Percentiles rank a stretch among this genome's conserved stretches.
phyloP scores from a whole-genome alignment of 371 early-diverging fungal genomes.

The Circinella umbellata region DNA sequence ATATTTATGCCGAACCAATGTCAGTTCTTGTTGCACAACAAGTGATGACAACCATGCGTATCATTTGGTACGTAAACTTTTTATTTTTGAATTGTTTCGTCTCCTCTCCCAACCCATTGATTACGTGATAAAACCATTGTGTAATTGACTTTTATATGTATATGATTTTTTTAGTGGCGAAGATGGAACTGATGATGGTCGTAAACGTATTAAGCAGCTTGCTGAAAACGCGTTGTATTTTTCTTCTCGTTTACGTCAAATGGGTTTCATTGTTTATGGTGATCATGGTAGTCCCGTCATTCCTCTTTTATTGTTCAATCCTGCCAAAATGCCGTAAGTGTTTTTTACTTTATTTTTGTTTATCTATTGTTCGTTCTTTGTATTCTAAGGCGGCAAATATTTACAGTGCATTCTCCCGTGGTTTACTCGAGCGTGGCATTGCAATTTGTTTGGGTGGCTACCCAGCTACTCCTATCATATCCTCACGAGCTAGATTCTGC shows the following conservation, averaged over 20 bases:
- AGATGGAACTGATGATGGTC: slow-evolving; percentile 83
- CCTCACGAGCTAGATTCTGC: slow-evolving; percentile 97
- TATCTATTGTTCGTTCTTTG: background rate
- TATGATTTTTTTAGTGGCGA: slow-evolving; percentile 67
- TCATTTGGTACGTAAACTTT: slow-evolving; percentile 56
- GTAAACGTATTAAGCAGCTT: slow-evolving; percentile 80
- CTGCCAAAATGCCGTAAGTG: slow-evolving; percentile 92
- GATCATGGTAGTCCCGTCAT: slow-evolving; percentile 95
- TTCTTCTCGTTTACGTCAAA: slow-evolving; percentile 75
- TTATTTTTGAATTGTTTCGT: background rate
- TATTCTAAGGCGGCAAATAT: background rate
- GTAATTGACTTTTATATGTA: background rate
- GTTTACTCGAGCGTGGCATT: slow-evolving; percentile 89
- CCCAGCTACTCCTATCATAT: slow-evolving; percentile 98
- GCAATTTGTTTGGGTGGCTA: slow-evolving; percentile 99
- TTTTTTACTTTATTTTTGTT: background rate
- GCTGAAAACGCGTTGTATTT: slow-evolving; percentile 92
- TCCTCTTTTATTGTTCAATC: slow-evolving; percentile 97
- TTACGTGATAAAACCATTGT: too few relatives aligned
- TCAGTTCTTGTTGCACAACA: slow-evolving; percentile 93
- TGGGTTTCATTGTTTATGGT: slow-evolving; percentile 98
- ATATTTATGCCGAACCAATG: slow-evolving; percentile 95
- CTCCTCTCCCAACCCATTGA: too few relatives aligned
- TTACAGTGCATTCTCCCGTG: slow-evolving; percentile 88
- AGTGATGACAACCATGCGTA: slow-evolving; percentile 86